Evolutionary conservation across 208 protist genomes (phyloP), one percentile per base, ranked within the genome.

Genomic region (Trypanosoma avium): DNA sequence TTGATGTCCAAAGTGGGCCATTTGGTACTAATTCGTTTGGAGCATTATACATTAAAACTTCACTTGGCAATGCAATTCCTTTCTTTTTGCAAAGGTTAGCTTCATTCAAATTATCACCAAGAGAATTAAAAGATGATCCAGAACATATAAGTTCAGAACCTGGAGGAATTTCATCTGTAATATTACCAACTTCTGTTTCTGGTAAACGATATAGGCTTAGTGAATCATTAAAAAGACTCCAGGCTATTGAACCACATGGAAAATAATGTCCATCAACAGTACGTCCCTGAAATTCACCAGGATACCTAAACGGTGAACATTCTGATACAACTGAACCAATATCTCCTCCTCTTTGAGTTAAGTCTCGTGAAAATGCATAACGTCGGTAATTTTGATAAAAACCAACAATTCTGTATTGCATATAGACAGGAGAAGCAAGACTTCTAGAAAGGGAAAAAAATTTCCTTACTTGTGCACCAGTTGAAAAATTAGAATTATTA

Each of bases 331-430:
- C 45, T 38, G 46, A 36, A n/a, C 35, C 0, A 40, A 4, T 29
- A 24, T 63, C 29, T 32, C 73, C 76, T 17, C 29, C 10, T 13
- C 77, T 30, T 48, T 84, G 77, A 15, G 17, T 24, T 17, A 76
- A 75, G 42, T 58, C 54, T 12, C 73, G 26, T n/a, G 67, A 82
- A 50, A 50, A 15, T 40, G 54, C 73, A 75, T 98, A 98, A 32
- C 75, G 50, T 8, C 95, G 58, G 61, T 98, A 94, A 67, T 98
- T 99, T 75, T 98, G 95, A 77, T 97, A 97, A 73, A 95, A 98
- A 43, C 96, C 96, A 15, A 79, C 82, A 4, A 98, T 65, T 17
- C 46, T 42, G 36, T 75, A 70, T 27, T 70, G 63, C 38, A 75
- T 32, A 36, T 64, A 75, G 21, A 67, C 35, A 40, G 61, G 70